Conservation (phyloP, 768 basidiomycete species). For the Lactifluus pinguis region DNA sequence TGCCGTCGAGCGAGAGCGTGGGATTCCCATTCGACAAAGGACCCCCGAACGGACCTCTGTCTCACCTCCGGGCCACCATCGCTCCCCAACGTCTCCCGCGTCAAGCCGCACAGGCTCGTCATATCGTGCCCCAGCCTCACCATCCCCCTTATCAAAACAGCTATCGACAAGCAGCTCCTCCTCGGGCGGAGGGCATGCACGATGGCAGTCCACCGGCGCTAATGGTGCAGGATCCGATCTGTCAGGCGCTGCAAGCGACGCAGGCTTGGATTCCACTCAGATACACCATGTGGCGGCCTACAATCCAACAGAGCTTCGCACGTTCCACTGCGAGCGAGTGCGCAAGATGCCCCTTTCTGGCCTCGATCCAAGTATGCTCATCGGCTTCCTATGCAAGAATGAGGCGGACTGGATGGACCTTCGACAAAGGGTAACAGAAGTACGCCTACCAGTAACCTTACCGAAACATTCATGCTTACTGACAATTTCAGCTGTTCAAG, state of each 20-base stretch:
- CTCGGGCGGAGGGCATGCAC: constrained; percentile 25
- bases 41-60: constrained; percentile 10
- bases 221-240: constrained; percentile 27
- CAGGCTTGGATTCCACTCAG: constrained; percentile 35
- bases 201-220: constrained; percentile 28
- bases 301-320: constrained; percentile 59
- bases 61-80: constrained; percentile 20
- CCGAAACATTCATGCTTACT: background rate
- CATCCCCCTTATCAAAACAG: constrained; percentile 59
- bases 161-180: constrained; percentile 38
- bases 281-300: constrained; percentile 71
- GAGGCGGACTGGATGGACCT: constrained; percentile 85
- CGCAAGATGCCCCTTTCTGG: constrained; percentile 89
- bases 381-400: constrained; percentile 82
- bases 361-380: constrained; percentile 93
- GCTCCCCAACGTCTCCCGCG: constrained; percentile 20
- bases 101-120: constrained; percentile 30
- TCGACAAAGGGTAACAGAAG: constrained; percentile 58
- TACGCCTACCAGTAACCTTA: constrained; percentile 31
- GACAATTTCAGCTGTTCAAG: constrained; percentile 31
- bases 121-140: constrained; percentile 49
- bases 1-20: background rate
- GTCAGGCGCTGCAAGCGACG: constrained; percentile 5
- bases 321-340: constrained; percentile 95
- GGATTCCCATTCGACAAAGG: constrained; percentile 9